A percentile compares a stretch with the other conserved stretches of the same genome.
phyloP scores from a whole-genome alignment of 1,284 basidiomycete species.

The Meripilus lineatus region DNA sequence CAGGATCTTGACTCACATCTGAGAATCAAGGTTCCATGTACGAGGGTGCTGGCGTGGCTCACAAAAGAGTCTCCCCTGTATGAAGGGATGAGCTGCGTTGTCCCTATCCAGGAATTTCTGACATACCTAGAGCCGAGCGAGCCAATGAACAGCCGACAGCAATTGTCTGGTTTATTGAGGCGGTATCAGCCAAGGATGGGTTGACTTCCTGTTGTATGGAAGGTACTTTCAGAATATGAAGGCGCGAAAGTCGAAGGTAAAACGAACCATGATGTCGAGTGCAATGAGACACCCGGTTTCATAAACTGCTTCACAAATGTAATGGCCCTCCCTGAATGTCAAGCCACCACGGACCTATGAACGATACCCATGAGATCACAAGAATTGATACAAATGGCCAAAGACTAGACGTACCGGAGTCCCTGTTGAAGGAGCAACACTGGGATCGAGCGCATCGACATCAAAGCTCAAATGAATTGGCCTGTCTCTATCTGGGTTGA shows the following conservation, averaged over 20 bases:
- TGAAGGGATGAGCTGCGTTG: not conserved
- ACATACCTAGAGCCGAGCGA: conserved; percentile 79
- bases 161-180: conserved; percentile 82
- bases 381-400: not conserved
- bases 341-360: conserved; percentile 87
- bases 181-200: conserved; percentile 76
- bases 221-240: conserved; percentile 2
- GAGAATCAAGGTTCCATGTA: no score
- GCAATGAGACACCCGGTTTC: conserved; percentile 93
- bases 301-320: conserved; percentile 92
- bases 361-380: not conserved
- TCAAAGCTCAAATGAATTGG: conserved; percentile 98
- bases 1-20: no score
- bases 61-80: conserved; percentile 13
- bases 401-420: conserved; percentile 62
- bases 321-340: conserved; percentile 96
- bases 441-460: conserved; percentile 92
- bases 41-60: no score
- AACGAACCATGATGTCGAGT: conserved; percentile 87
- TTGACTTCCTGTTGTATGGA: conserved; percentile 80
- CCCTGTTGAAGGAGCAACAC: conserved; percentile 93
- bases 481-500: conserved; percentile 78
- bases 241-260: not conserved
- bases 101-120: not conserved
- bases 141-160: conserved; percentile 92